phyloP scores from a whole-genome alignment of 2,329 filamentous ascomycete species.

The Exophiala viscosa region DNA sequence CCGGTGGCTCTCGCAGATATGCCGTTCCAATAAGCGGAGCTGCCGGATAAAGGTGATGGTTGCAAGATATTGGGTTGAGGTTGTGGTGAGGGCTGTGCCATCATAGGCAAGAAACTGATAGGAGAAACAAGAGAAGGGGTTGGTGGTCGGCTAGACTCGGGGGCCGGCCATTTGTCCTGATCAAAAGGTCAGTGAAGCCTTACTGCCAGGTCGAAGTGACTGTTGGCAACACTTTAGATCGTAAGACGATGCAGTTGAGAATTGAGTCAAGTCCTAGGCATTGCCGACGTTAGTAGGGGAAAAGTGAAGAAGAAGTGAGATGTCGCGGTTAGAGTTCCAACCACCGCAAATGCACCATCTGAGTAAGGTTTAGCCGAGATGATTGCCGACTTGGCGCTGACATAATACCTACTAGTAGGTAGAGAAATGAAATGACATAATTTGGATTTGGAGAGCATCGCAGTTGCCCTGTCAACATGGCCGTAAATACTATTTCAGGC shows the following conservation, averaged over 20 bases:
- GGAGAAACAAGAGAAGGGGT: neutral
- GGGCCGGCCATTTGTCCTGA: too few relatives aligned
- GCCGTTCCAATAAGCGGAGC: constrained; percentile 1
- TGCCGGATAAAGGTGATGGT: constrained; percentile 2
- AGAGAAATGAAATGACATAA: too few relatives aligned
- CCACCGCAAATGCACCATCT: too few relatives aligned
- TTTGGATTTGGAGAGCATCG: neutral
- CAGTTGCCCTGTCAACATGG: constrained; percentile 11
- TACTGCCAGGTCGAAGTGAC: too few relatives aligned
- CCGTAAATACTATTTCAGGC: constrained; percentile 14
- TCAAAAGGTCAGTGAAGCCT: too few relatives aligned
- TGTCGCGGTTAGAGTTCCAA: too few relatives aligned
- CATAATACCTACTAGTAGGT: constrained; percentile 7
- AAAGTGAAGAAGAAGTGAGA: too few relatives aligned
- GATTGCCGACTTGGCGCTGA: constrained; percentile 1
- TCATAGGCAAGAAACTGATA: constrained; percentile 8
- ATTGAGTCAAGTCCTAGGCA: too few relatives aligned
- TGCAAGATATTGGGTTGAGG: constrained; percentile 9
- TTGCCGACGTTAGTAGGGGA: too few relatives aligned
- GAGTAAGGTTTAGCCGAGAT: too few relatives aligned
- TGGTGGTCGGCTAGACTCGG: neutral
- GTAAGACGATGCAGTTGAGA: too few relatives aligned
- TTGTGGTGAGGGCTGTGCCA: constrained; percentile 20
- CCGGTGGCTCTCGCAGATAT: constrained; percentile 1
- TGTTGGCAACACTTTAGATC: too few relatives aligned